Percentiles rank a stretch among this genome's conserved stretches.
Conservation (phyloP, 495 filamentous ascomycete species). For the Aspergillus affinis region DNA sequence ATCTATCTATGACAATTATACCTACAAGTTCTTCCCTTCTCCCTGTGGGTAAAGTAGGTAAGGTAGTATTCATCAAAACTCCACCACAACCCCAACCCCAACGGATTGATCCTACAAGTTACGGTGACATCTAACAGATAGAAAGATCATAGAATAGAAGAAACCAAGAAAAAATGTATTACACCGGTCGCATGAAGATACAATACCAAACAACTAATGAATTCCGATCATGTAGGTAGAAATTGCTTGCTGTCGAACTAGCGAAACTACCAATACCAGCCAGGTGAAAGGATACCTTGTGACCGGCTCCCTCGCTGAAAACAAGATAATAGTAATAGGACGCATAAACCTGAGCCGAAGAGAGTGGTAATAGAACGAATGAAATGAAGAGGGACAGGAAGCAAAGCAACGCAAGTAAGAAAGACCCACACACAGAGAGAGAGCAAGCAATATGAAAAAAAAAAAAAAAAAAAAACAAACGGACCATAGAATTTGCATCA, state of each 20-base stretch:
- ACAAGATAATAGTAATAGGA: neutral
- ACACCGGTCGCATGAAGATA: neutral
- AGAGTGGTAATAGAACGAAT: neutral
- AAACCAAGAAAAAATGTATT: neutral
- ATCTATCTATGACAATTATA: neutral
- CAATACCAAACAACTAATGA: neutral
- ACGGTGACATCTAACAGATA: neutral
- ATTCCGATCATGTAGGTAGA: neutral
- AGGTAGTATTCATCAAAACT: no score
- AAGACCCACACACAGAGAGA: neutral
- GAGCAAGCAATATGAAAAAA: no score
- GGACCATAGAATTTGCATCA: no score
- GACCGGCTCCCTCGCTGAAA: conserved; percentile 4
- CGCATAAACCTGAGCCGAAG: conserved; percentile 1
- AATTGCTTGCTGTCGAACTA: neutral
- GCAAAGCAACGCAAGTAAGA: neutral
- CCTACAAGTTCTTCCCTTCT: no score
- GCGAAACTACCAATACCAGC: neutral
- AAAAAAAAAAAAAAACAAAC: neutral
- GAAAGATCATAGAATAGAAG: neutral
- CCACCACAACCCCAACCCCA: no score
- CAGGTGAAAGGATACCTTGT: neutral
- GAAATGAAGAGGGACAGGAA: neutral
- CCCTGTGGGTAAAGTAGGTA: no score
- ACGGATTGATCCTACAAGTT: neutral